A percentile compares a stretch with the other conserved stretches of the same genome.
These are phyloP conservation scores for Termitomyces sp. DNA, from an alignment of 768 basidiomycete species.

Conservation along the genomic window DNA sequence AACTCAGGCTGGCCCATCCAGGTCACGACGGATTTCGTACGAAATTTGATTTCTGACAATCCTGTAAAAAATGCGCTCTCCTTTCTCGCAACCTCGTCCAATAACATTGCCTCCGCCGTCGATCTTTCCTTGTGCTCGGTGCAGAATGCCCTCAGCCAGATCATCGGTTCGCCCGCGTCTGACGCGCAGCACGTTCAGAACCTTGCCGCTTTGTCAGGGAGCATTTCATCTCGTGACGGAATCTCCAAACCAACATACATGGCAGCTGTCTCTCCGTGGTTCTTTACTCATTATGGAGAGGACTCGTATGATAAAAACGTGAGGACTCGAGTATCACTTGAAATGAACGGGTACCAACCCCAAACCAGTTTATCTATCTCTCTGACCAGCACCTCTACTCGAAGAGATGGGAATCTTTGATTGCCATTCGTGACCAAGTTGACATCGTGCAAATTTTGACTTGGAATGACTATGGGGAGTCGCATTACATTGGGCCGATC, in stretches of 20 bases:
- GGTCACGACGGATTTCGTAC: constrained; percentile 45
- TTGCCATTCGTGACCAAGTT: constrained; percentile 52
- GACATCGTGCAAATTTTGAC: constrained; percentile 62
- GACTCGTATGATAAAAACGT: constrained; percentile 76
- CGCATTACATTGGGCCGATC: constrained; percentile 80
- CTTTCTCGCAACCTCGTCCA: constrained; percentile 19
- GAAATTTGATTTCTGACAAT: constrained; percentile 1
- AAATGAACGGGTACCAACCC: not conserved
- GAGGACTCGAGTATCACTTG: constrained; percentile 17
- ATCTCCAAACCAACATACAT: constrained; percentile 36
- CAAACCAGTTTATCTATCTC: constrained; percentile 56
- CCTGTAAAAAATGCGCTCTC: constrained; percentile 7
- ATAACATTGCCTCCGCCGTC: not conserved
- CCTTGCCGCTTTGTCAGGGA: constrained; percentile 30
- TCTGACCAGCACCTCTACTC: constrained; percentile 67
- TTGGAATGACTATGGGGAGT: constrained; percentile 79
- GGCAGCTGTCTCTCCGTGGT: constrained; percentile 69
- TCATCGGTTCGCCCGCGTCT: constrained; percentile 41
- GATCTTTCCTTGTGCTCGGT: constrained; percentile 4
- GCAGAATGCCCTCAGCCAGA: constrained; percentile 12
- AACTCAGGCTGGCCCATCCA: constrained; percentile 78
- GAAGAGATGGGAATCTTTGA: constrained; percentile 66
- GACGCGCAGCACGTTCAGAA: constrained; percentile 56
- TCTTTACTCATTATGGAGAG: constrained; percentile 74
- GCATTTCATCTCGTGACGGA: constrained; percentile 26